Evolutionary conservation across 352 stramenopile genomes (phyloP).

Genomic region (Peronospora destructor): DNA sequence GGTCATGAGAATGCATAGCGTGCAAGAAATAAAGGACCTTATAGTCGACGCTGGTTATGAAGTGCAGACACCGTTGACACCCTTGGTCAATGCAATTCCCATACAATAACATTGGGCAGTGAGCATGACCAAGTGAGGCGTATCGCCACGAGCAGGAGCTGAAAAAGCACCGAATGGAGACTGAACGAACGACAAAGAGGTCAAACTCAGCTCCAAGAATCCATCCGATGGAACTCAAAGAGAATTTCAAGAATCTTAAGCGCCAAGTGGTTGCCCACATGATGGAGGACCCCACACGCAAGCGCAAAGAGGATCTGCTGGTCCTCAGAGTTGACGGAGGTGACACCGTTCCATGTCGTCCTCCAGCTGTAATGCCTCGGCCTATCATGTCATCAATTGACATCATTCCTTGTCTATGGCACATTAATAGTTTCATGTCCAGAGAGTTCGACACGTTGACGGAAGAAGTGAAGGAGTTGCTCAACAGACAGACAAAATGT

Average conservation of each 20-base stretch:
- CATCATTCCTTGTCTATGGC: neutral
- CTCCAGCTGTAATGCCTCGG: conserved; percentile 12
- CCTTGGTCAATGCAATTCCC: neutral
- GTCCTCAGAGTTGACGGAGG: conserved; percentile 41
- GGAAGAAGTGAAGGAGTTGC: conserved; percentile 49
- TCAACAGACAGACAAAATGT: conserved; percentile 15
- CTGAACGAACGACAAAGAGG: conserved; percentile 49
- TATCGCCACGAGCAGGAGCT: conserved; percentile 71
- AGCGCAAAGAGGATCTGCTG: conserved; percentile 59
- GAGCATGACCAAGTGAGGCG: conserved; percentile 49
- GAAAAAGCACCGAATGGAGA: conserved; percentile 55
- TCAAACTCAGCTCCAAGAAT: conserved; percentile 55
- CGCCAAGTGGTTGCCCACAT: conserved; percentile 51
- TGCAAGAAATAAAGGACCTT: neutral
- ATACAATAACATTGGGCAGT: neutral
- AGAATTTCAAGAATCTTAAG: conserved; percentile 58
- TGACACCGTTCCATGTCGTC: conserved; percentile 18
- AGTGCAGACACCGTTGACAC: neutral
- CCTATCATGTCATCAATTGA: conserved; percentile 7
- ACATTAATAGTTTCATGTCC: conserved; percentile 25
- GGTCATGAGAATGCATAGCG: conserved; percentile 13
- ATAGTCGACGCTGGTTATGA: neutral
- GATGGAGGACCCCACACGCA: conserved; percentile 53
- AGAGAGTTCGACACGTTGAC: conserved; percentile 61
- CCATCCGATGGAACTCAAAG: conserved; percentile 39